Evolutionary conservation across 129 eudicot genomes (phyloP), one percentile per base, ranked within the genome.

Genomic region (Flaveria trinervia): DNA sequence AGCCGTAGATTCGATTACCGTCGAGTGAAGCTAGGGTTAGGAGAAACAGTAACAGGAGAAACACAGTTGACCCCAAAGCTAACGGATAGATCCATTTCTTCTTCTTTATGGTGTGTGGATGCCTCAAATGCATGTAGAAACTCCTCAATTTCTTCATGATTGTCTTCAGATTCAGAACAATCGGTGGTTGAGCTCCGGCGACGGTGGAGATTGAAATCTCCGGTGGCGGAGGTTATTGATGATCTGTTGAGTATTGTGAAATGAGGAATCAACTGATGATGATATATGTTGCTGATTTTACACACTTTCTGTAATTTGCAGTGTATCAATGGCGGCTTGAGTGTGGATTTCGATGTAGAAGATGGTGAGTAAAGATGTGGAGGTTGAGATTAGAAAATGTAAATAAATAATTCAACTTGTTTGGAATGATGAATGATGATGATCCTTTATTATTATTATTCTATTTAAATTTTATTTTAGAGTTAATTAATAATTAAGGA

Each of bases 11-110:
- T 43, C 77, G 78, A 36, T 74, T 72, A 39, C 80, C 73, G 26
- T 71, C 22, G 14, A 81, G 57, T 15, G 87, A 75, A 46, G 83
- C 68, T 55, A 83, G 82, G 86, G 90, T 83, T 59, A 81, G 49
- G 17, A 83, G 41, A 15, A 82, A 79, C 70, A 80, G 86, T 61
- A 86, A 81, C 23, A 83, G 80, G 45, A 86, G 79, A 26, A 82
- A 80, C 66, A 86, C 48, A 30, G 77, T 49, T 12, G 90, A 86
- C 52, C 56, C 85, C 0, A 83, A 73, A 3, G 85, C 85, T n/a
- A 86, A 30, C 0, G 90, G 90, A 74, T 82, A 82, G 84, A 85
- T 85, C 89, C 89, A 85, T 77, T 78, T 85, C 43, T 75, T 55
- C 46, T 81, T 81, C 41, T 36, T 36, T 9, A 73, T 72, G 15